These are phyloP conservation scores for Talaromyces proteolyticus DNA, from an alignment of 495 filamentous ascomycete genomes.

Conservation along the genomic window DNA sequence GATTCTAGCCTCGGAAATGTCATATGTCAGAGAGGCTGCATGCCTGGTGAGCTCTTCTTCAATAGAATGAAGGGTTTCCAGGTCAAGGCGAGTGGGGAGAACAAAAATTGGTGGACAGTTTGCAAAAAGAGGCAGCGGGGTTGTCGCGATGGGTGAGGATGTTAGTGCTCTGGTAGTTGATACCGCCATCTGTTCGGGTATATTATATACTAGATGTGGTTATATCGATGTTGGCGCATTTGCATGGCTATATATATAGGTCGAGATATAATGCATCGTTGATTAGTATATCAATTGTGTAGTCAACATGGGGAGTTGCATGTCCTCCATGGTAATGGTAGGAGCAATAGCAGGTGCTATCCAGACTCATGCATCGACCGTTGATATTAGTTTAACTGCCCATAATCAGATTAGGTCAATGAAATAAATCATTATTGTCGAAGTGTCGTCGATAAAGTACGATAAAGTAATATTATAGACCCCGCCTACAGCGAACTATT, in stretches of 20 bases:
- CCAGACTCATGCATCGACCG: no score
- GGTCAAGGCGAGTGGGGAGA: constrained; percentile 60
- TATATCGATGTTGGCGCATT: neutral
- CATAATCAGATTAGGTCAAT: no score
- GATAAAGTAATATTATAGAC: no score
- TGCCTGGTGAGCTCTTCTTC: constrained; percentile 54
- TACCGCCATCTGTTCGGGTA: constrained; percentile 2
- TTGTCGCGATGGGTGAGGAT: constrained; percentile 1
- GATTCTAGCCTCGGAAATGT: constrained; percentile 65
- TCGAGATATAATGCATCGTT: no score
- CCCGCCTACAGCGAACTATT: no score
- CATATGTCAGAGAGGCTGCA: constrained; percentile 59
- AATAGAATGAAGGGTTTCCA: constrained; percentile 52
- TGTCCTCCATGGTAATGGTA: no score
- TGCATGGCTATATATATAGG: neutral
- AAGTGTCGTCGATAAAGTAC: no score
- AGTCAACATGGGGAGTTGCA: no score
- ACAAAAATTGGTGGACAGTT: constrained; percentile 62
- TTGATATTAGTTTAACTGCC: no score
- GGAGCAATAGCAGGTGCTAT: no score
- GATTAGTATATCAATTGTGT: neutral
- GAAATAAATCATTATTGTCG: no score
- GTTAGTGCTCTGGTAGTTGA: neutral
- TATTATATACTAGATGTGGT: no score
- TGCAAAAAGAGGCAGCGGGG: constrained; percentile 3